A percentile compares a stretch with the other conserved stretches of the same genome.
These are phyloP conservation scores for Alternaria viburni DNA, from an alignment of 2,329 filamentous ascomycete species.

Conservation along the genomic window DNA sequence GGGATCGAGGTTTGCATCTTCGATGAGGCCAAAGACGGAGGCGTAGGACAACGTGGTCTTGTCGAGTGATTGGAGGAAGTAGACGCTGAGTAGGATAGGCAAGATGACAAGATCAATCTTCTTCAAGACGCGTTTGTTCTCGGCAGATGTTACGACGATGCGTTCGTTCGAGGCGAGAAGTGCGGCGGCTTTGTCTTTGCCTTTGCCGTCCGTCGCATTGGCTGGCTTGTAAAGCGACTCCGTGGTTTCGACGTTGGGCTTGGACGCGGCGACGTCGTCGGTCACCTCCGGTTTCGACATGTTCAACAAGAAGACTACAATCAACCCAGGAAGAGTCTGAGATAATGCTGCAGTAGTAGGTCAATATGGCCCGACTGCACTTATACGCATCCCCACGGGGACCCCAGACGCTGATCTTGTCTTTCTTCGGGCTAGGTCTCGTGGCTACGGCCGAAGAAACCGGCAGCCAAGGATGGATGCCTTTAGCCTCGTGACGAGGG, in stretches of 20 bases:
- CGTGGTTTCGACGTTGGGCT: constrained; percentile 31
- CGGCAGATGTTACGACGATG: constrained; percentile 58
- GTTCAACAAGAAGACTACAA: neutral
- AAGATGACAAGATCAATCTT: constrained; percentile 60
- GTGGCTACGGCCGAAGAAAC: constrained; percentile 15
- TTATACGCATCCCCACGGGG: constrained; percentile 36
- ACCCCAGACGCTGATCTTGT: constrained; percentile 23
- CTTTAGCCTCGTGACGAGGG: neutral
- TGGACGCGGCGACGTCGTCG: constrained; percentile 9
- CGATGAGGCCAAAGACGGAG: constrained; percentile 67
- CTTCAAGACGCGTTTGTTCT: constrained; percentile 59
- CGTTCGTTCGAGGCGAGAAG: constrained; percentile 56
- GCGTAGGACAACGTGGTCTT: constrained; percentile 68
- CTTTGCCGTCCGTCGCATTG: constrained; percentile 1
- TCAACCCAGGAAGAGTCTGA: neutral
- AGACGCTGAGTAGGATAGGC: constrained; percentile 64
- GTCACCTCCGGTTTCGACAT: constrained; percentile 25
- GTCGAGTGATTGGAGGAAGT: constrained; percentile 69
- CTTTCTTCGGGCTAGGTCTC: neutral
- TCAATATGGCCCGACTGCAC: constrained; percentile 14
- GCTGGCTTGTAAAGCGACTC: constrained; percentile 36
- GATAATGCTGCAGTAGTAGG: constrained; percentile 3
- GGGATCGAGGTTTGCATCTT: constrained; percentile 63
- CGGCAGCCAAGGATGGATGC: constrained; percentile 9
- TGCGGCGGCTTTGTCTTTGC: constrained; percentile 57